Conservation (phyloP, 176 grass and related monocot species). For the Avena insularis region DNA sequence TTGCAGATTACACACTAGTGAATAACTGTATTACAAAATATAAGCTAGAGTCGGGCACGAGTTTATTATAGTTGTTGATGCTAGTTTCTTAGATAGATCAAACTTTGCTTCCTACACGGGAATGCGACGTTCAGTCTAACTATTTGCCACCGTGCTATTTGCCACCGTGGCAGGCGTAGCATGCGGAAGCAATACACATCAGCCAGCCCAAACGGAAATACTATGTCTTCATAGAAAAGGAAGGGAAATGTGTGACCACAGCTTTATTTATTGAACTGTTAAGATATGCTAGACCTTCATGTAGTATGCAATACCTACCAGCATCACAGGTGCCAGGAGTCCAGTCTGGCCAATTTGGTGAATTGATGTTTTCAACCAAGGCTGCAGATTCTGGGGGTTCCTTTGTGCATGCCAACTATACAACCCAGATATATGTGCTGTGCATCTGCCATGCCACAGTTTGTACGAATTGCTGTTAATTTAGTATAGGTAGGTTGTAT, state of each 20-base stretch:
- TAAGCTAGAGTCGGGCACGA: background rate
- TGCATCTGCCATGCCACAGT: background rate
- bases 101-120: background rate
- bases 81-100: background rate
- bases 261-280: background rate
- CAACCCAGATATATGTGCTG: conserved; percentile 18
- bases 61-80: background rate
- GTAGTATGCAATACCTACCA: background rate
- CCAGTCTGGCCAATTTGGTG: conserved; percentile 25
- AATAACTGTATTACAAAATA: background rate
- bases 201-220: background rate
- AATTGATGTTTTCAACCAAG: background rate
- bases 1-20: background rate
- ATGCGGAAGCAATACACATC: background rate
- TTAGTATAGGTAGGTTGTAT: background rate
- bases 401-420: background rate
- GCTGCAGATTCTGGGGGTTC: background rate
- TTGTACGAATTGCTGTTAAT: background rate
- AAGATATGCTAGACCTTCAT: background rate
- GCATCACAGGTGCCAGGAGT: background rate
- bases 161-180: conserved; percentile 2
- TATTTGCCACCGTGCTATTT: conserved; percentile 5
- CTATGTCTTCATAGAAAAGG: background rate
- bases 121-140: conserved; percentile 18
- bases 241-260: conserved; percentile 31